phyloP scores from a whole-genome alignment of 2,329 filamentous ascomycete species.

The Cercospora canescens region DNA sequence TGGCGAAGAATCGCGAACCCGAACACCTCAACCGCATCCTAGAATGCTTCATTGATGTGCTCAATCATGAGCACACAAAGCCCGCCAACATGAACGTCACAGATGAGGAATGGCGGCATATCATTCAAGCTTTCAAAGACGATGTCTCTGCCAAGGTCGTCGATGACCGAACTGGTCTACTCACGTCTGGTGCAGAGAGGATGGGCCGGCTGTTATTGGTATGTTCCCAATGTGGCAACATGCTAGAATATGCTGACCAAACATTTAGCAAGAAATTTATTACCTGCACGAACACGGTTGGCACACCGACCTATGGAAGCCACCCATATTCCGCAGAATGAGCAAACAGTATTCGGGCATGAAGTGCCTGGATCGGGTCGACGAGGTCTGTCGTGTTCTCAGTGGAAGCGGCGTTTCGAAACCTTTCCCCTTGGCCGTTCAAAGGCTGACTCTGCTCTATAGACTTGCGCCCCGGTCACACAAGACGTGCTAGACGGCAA shows the following conservation, averaged over 20 bases:
- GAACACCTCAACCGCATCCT: not conserved
- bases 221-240: not conserved
- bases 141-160: not conserved
- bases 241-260: not conserved
- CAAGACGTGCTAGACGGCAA: not conserved
- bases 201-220: not conserved
- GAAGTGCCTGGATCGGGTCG: not conserved
- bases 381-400: not conserved
- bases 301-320: not conserved
- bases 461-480: not conserved
- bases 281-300: not conserved
- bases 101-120: not conserved
- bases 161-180: not conserved
- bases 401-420: not conserved
- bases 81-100: not conserved
- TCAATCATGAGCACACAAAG: not conserved
- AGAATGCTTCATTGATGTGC: not conserved
- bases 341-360: not conserved
- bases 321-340: not conserved
- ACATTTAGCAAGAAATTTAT: not conserved
- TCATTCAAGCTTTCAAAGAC: not conserved
- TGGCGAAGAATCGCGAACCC: not conserved
- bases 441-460: not conserved
- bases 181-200: not conserved
- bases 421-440: not conserved